phyloP scores from a whole-genome alignment of 1,284 basidiomycete genomes.

The Marasmius sp. region DNA sequence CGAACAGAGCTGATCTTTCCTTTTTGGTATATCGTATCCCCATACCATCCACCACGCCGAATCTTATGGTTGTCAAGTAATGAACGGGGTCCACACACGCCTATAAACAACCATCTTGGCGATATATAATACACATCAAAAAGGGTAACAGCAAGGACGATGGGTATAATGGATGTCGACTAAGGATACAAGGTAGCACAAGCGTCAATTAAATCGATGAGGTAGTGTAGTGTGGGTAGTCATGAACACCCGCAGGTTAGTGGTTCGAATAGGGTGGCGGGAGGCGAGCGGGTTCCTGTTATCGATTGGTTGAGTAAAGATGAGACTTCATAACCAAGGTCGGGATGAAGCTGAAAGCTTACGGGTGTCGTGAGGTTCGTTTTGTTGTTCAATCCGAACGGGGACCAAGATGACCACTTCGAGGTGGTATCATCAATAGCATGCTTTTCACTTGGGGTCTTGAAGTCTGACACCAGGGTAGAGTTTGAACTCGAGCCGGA shows the following conservation, averaged over 20 bases:
- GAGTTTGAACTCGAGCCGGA: background rate
- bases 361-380: background rate
- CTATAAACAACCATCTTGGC: too few species aligned
- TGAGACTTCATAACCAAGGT: background rate
- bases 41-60: background rate
- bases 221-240: background rate
- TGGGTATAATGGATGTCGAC: background rate
- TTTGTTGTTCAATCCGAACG: background rate
- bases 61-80: too few species aligned
- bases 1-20: conserved; percentile 55
- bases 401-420: background rate
- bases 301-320: background rate
- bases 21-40: background rate
- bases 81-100: too few species aligned
- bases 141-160: too few species aligned
- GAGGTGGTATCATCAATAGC: background rate
- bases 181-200: background rate
- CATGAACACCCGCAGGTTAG: background rate
- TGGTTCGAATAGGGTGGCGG: background rate
- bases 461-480: background rate
- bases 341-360: background rate
- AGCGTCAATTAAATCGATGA: background rate
- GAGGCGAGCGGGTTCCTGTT: background rate
- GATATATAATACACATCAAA: too few species aligned
- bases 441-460: background rate